Evolutionary conservation across 495 filamentous ascomycete genomes (phyloP).

Genomic region (Penicillium canescens): DNA sequence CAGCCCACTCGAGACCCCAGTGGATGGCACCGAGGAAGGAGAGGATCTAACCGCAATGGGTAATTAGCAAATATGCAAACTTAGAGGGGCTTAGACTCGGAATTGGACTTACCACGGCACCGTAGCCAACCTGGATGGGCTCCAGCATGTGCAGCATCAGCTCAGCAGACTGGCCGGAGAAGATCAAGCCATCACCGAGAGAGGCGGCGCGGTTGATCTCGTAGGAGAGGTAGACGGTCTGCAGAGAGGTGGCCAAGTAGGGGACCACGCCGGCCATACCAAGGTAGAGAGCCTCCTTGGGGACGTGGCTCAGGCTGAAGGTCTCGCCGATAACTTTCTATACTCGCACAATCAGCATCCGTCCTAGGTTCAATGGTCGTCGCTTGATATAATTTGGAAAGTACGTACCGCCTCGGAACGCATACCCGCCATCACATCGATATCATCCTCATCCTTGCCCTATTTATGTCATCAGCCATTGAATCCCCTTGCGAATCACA

Average conservation of each 20-base stretch:
- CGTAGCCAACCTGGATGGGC: conserved; percentile 90
- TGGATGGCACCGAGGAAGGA: conserved; percentile 96
- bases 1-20: conserved; percentile 85
- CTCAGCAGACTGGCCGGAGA: conserved; percentile 71
- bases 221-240: conserved; percentile 85
- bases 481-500: background rate
- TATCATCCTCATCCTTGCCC: conserved; percentile 36
- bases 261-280: conserved; percentile 89
- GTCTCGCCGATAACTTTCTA: conserved; percentile 86
- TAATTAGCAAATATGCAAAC: conserved; percentile 7
- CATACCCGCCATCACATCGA: conserved; percentile 68
- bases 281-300: conserved; percentile 75
- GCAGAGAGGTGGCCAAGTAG: conserved; percentile 83
- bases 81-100: background rate
- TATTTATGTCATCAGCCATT: conserved; percentile 34
- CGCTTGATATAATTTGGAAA: conserved; percentile 1
- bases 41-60: conserved; percentile 60
- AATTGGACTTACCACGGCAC: conserved; percentile 70
- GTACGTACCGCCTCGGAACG: conserved; percentile 71
- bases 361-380: background rate
- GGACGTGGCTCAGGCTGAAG: conserved; percentile 75
- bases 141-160: conserved; percentile 77
- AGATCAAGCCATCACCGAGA: conserved; percentile 61
- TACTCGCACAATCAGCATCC: conserved; percentile 7
- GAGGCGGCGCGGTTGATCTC: conserved; percentile 66